phyloP scores from a whole-genome alignment of 441 rosid genomes.

The Capsella rubella region DNA sequence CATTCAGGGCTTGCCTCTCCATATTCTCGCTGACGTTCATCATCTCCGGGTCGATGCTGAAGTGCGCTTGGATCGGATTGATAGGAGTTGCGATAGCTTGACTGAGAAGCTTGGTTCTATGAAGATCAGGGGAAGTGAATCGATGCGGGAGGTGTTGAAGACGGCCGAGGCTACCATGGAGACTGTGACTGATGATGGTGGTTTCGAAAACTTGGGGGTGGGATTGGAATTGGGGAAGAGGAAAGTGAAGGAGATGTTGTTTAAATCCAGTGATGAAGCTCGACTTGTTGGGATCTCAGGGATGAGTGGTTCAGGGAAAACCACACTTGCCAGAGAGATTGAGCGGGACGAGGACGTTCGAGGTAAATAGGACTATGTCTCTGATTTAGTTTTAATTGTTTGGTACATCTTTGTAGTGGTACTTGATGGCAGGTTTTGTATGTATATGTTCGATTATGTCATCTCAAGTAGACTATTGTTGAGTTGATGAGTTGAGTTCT shows the following conservation, averaged over 20 bases:
- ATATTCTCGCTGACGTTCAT: constrained; percentile 75
- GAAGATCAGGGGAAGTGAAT: constrained; percentile 70
- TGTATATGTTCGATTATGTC: neutral
- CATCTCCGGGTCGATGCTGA: constrained; percentile 52
- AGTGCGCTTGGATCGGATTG: constrained; percentile 65
- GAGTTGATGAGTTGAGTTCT: constrained; percentile 13
- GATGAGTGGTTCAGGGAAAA: constrained; percentile 57
- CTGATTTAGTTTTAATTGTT: neutral
- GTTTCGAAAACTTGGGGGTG: constrained; percentile 44
- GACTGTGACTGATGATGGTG: constrained; percentile 37
- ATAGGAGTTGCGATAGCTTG: constrained; percentile 47
- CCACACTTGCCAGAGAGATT: constrained; percentile 73
- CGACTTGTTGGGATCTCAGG: constrained; percentile 75
- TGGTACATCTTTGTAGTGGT: neutral
- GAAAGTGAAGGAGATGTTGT: constrained; percentile 75
- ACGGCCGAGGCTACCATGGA: constrained; percentile 52
- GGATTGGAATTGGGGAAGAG: constrained; percentile 69
- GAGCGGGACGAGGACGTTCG: constrained; percentile 62
- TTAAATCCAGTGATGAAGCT: constrained; percentile 42
- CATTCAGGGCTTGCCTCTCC: constrained; percentile 42
- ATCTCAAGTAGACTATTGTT: neutral
- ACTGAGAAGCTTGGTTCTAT: constrained; percentile 62
- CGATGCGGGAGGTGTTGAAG: constrained; percentile 60
- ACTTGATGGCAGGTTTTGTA: neutral
- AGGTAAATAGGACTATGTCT: constrained; percentile 48